Base-by-base conservation (phyloP, 2,329 filamentous ascomycete species). In the Aureobasidium sp. region DNA sequence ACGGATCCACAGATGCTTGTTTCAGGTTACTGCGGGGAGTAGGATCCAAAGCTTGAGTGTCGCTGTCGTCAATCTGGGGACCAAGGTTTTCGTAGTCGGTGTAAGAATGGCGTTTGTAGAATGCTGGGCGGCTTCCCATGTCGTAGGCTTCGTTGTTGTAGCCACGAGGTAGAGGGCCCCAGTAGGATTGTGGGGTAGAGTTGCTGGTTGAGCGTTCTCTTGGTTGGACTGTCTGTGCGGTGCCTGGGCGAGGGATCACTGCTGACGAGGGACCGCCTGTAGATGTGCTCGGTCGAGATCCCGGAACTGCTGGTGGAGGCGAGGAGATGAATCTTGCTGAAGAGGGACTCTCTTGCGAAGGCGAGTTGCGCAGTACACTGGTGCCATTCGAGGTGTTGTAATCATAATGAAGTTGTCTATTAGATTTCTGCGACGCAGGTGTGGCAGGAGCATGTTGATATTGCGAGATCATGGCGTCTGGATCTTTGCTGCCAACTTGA, bases 1-100 rank as follows among this genome's bases (percentile, higher is more conserved):
- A 50, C 1, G 57, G 57, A 7, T 60, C 57, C 1, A 60, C 32
- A 14, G 47, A 60, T n/a, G 57, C 57, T 21, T 60, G 57, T 21
- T 47, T 51, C 21, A 21, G 7, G n/a, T 2, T 3, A 4, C 4
- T 8, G 27, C 57, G 47, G 1, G 55, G 34, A 11, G 44, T 49
- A n/a, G 55, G 44, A 0, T 49, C 55, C 3, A 59, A 25, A 49
- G 55, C 25, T 32, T 59, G 55, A 9, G 45, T 49, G 25, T 59
- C 55, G 1, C 37, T 21, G 11, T 59, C 30, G 7, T 59, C 55
- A 5, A 41, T 1, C 3, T 59, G 55, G 1, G 41, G 32, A 3
- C 34, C 34, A 8, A 41, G 13, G 16, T 32, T 37, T 13, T 49
- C 44, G 45, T 49, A 59, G 34, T 61, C 59, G 39, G 48, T 36